phyloP scores from a whole-genome alignment of 2,329 filamentous ascomycete genomes.

The Paracamarosporium sp. region DNA sequence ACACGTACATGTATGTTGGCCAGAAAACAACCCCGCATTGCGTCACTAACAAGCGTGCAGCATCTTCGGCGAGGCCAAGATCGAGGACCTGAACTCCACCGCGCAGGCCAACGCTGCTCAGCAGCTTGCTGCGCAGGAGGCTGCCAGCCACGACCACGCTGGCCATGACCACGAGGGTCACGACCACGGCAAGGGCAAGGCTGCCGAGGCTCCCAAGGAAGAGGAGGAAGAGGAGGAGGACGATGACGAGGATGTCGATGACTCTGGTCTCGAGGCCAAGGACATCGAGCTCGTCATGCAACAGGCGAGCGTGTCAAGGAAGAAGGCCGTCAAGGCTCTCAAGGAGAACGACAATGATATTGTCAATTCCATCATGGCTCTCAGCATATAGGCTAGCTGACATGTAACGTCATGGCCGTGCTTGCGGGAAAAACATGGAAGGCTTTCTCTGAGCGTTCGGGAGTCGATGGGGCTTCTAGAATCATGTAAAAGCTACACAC shows the following conservation, averaged over 20 bases:
- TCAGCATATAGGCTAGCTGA: conserved; percentile 60
- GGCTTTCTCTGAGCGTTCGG: conserved; percentile 12
- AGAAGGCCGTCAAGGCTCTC: conserved; percentile 98
- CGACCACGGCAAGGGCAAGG: conserved; percentile 75
- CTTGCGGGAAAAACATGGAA: conserved; percentile 10
- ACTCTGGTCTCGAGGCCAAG: conserved; percentile 94
- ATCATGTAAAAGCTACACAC: conserved; percentile 10
- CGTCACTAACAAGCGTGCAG: conserved; percentile 55
- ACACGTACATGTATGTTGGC: conserved; percentile 94
- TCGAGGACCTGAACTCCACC: conserved; percentile 98
- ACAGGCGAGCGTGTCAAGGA: conserved; percentile 93
- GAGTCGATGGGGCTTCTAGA: conserved; percentile 9
- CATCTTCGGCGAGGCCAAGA: conserved; percentile 99
- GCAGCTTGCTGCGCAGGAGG: conserved; percentile 82
- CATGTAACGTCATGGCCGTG: conserved; percentile 1
- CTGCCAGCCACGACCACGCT: conserved; percentile 71
- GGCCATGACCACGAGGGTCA: conserved; percentile 76
- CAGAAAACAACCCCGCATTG: conserved; percentile 11
- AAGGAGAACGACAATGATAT: conserved; percentile 99
- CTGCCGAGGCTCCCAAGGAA: conserved; percentile 69
- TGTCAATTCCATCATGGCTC: conserved; percentile 99
- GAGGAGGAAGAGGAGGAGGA: conserved; percentile 79
- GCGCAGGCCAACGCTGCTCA: conserved; percentile 95
- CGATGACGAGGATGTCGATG: conserved; percentile 94
- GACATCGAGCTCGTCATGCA: conserved; percentile 99